phyloP scores from a whole-genome alignment of 257 asterid species.

The Petrea volubilis region DNA sequence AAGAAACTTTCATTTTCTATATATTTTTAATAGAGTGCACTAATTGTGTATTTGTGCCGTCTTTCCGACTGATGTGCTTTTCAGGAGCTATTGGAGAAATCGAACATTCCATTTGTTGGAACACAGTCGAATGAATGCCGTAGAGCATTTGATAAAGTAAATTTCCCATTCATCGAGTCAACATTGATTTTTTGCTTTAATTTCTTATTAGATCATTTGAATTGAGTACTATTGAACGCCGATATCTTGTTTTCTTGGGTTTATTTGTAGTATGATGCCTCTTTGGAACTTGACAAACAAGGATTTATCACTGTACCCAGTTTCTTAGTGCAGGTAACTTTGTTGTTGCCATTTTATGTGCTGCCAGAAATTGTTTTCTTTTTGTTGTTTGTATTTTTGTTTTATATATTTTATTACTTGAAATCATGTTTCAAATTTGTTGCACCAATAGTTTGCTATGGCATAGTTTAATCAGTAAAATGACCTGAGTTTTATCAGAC shows the following conservation, averaged over 20 bases:
- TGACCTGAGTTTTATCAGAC: neutral
- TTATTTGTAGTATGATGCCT: slow-evolving; percentile 67
- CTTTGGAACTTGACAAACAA: slow-evolving; percentile 75
- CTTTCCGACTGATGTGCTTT: slow-evolving; percentile 13
- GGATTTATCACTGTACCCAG: slow-evolving; percentile 75
- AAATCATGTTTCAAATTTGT: neutral
- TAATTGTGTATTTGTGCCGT: neutral
- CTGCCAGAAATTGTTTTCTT: slow-evolving; percentile 1
- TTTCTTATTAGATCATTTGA: neutral
- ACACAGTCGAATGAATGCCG: slow-evolving; percentile 68
- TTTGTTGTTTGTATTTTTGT: neutral
- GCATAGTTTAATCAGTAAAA: neutral
- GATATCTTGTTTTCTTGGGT: slow-evolving; percentile 22
- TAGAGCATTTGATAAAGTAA: slow-evolving; percentile 83
- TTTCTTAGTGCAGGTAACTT: slow-evolving; percentile 57
- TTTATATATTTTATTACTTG: neutral
- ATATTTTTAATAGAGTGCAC: neutral
- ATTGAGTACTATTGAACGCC: slow-evolving; percentile 8
- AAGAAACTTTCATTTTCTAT: neutral
- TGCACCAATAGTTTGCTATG: neutral
- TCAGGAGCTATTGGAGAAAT: slow-evolving; percentile 72
- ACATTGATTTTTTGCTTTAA: slow-evolving; percentile 9
- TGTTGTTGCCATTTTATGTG: slow-evolving; percentile 2
- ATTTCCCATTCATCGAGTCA: slow-evolving; percentile 17
- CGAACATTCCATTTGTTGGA: slow-evolving; percentile 76